phyloP scores from a whole-genome alignment of 306 rosid species.

The Cucurbita pepo region DNA sequence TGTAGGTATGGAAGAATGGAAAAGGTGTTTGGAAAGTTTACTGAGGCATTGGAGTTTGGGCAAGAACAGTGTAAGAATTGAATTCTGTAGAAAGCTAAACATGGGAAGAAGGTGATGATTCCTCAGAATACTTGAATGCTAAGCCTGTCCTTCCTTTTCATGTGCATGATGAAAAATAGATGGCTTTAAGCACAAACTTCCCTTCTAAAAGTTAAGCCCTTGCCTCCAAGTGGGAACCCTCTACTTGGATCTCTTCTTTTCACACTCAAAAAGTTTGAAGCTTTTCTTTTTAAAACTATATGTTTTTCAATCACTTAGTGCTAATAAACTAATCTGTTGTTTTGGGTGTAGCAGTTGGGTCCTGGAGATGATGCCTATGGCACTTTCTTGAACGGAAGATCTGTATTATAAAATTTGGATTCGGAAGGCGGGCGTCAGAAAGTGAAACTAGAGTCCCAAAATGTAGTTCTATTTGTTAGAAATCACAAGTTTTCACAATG shows the following conservation, averaged over 20 bases:
- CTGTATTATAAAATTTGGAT: background rate
- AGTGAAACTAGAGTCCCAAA: background rate
- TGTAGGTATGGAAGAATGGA: too few species aligned
- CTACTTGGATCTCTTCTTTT: background rate
- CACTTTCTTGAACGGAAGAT: background rate
- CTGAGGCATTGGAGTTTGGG: background rate
- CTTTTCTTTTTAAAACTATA: background rate
- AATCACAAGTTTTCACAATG: too few species aligned
- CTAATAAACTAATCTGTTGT: background rate
- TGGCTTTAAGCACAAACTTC: background rate
- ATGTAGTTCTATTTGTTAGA: background rate
- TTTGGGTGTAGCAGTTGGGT: conserved; percentile 1
- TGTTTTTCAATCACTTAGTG: background rate
- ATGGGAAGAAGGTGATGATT: background rate
- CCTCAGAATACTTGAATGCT: background rate
- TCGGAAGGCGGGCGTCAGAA: background rate
- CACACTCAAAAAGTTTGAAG: background rate
- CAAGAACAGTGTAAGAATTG: background rate
- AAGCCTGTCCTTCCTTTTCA: background rate
- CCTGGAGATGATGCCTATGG: background rate
- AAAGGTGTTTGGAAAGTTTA: too few species aligned
- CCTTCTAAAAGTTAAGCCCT: background rate
- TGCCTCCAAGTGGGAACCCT: background rate
- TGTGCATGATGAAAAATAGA: background rate
- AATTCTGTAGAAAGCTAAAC: background rate